These are phyloP conservation scores for Trametes maxima DNA, from an alignment of 768 basidiomycete genomes.

Conservation along the genomic window DNA sequence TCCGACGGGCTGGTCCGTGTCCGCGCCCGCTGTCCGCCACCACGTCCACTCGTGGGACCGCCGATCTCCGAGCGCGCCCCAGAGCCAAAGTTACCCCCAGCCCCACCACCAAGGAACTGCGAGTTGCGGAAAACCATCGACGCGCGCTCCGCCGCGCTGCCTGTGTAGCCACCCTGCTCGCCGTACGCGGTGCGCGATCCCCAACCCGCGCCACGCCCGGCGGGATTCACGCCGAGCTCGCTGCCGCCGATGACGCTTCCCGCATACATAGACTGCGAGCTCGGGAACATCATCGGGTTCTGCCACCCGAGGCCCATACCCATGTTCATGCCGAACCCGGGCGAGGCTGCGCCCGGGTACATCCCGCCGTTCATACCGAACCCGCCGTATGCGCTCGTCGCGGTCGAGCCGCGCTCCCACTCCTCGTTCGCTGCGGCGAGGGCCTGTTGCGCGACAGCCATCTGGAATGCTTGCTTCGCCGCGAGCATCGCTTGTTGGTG, in stretches of 20 bases:
- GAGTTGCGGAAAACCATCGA: conserved; percentile 27
- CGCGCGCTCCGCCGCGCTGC: conserved; percentile 30
- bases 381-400: conserved; percentile 37
- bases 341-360: conserved; percentile 30
- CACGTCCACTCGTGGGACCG: conserved; percentile 21
- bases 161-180: conserved; percentile 51
- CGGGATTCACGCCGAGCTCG: conserved; percentile 36
- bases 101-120: conserved; percentile 12
- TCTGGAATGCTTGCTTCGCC: conserved; percentile 89
- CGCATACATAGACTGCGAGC: conserved; percentile 59
- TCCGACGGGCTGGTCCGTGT: conserved; percentile 37
- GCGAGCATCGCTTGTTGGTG: conserved; percentile 88
- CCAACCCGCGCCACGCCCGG: conserved; percentile 42
- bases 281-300: conserved; percentile 53
- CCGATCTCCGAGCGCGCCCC: conserved; percentile 18
- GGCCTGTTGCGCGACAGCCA: conserved; percentile 89
- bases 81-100: conserved; percentile 13
- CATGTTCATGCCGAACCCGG: conserved; percentile 19
- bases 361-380: conserved; percentile 28
- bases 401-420: conserved; percentile 80
- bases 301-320: conserved; percentile 34
- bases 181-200: conserved; percentile 72
- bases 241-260: conserved; percentile 67
- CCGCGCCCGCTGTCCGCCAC: conserved; percentile 27
- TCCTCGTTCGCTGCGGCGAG: conserved; percentile 88